Percentiles rank a stretch among this genome's conserved stretches.
phyloP scores from a whole-genome alignment of 1,139 yeast genomes.

The Lodderomyces orthopsilosis region DNA sequence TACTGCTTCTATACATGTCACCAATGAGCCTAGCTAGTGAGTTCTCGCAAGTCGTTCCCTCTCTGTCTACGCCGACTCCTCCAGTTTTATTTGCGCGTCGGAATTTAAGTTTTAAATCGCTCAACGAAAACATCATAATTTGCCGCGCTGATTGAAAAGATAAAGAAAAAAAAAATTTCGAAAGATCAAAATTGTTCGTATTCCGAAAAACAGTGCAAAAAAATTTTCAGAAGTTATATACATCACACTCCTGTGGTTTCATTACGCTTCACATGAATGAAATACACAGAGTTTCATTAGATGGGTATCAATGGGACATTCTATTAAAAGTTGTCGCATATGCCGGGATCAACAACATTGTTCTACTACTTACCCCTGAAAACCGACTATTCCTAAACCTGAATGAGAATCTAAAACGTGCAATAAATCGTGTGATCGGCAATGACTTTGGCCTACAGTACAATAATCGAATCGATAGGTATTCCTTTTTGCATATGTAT shows the following conservation, averaged over 20 bases:
- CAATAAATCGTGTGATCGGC: slow-evolving; percentile 9
- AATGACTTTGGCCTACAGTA: slow-evolving; percentile 8
- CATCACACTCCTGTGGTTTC: neutral
- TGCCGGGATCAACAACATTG: slow-evolving; percentile 9
- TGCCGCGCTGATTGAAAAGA: slow-evolving; percentile 1
- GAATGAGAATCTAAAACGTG: slow-evolving; percentile 9
- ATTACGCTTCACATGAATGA: neutral
- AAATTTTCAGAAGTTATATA: neutral
- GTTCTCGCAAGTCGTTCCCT: too few relatives aligned
- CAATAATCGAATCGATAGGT: slow-evolving; percentile 15
- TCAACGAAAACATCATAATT: too few relatives aligned
- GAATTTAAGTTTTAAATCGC: neutral
- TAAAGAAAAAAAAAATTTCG: neutral
- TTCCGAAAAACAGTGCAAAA: neutral
- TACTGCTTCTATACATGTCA: too few relatives aligned
- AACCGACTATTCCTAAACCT: slow-evolving; percentile 8
- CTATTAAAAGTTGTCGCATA: slow-evolving; percentile 9
- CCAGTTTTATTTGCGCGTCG: neutral
- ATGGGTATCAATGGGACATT: slow-evolving; percentile 12
- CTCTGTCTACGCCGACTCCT: too few relatives aligned
- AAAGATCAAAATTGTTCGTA: neutral
- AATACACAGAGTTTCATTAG: neutral
- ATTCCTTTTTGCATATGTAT: slow-evolving; percentile 17
- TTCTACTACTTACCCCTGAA: slow-evolving; percentile 6
- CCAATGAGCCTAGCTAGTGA: too few relatives aligned